Base-by-base conservation (phyloP, 2,329 filamentous ascomycete species). In the Fusarium tuaranense region DNA sequence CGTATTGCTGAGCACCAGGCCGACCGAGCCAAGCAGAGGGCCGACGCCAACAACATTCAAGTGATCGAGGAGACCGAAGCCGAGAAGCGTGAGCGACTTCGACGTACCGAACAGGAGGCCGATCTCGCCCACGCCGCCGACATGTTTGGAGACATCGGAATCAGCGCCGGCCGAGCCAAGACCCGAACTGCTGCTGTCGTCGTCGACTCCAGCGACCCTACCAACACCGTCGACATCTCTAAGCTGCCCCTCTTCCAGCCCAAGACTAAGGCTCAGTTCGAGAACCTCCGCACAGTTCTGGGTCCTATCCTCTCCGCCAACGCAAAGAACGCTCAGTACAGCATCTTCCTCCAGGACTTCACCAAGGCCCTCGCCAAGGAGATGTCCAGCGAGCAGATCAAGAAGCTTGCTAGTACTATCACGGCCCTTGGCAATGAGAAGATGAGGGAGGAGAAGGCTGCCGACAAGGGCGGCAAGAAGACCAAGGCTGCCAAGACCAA, bases 381-480 rank as follows among this genome's bases (percentile, higher is more conserved):
- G 32, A 85, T 99, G 76, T 92, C 93, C 16, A 97, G 94, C 82
- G 93, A 97, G 67, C 95, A 98, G 86, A 95, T 98, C 85, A 98
- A 98, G 90, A 98, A 98, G 89, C 91, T 98, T 76, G 91, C 95
- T 14, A 97, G 94, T 83, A 89, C 90, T 7, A 85, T 99, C 80
- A 98, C 95, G n/a, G 93, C 95, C 7, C 89, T 98, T 67, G 90
- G 94, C 82, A 99, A 99, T 83, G 97, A 98, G 90, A 98, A 97
- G 89, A 93, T 98, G 93, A 97, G 95, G 88, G 95, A 98, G 84
- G 97, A 99, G 89, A 98, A 98, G 89, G 92, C 93, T 5, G 91
- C 94, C 5, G 95, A 98, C 76, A 98, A 98, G 88, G 92, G 94
- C 65, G 94, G 93, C 80, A 99, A 98, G 93, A 99, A 98, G 91